Percentiles rank a stretch among this genome's conserved stretches.
These are phyloP conservation scores for Candida albicans DNA, from an alignment of 1,139 yeast species.

Conservation along the genomic window DNA sequence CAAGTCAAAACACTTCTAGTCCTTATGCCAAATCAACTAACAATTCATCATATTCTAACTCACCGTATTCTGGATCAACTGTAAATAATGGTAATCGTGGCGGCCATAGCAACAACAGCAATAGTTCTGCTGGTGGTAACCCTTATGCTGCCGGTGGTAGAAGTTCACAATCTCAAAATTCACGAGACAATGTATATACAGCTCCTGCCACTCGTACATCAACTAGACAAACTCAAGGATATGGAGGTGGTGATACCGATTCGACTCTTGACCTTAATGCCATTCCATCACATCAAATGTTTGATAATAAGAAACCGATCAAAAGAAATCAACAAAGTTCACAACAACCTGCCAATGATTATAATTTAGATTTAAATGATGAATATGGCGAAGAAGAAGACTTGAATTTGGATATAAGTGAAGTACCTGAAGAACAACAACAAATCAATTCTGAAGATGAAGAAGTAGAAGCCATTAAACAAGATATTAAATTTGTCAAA, in stretches of 20 bases:
- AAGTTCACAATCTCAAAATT: not conserved
- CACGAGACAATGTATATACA: not conserved
- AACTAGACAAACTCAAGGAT: slow-evolving; percentile 10
- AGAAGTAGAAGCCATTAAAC: slow-evolving; percentile 85
- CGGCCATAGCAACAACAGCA: slow-evolving; percentile 14
- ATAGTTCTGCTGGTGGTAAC: slow-evolving; percentile 6
- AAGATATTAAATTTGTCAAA: slow-evolving; percentile 80
- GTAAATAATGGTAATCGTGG: slow-evolving; percentile 26
- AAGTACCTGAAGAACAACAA: slow-evolving; percentile 48
- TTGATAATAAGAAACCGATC: slow-evolving; percentile 26
- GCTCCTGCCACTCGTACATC: slow-evolving; percentile 5
- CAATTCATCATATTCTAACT: too few relatives aligned
- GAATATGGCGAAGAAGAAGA: slow-evolving; percentile 34
- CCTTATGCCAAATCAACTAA: not conserved
- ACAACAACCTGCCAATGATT: slow-evolving; percentile 21
- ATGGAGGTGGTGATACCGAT: slow-evolving; percentile 26
- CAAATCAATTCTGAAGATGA: slow-evolving; percentile 65
- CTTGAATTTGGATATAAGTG: slow-evolving; percentile 46
- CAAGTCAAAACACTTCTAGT: slow-evolving; percentile 1
- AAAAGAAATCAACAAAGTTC: slow-evolving; percentile 21
- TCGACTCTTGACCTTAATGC: slow-evolving; percentile 41
- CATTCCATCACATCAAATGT: slow-evolving; percentile 39
- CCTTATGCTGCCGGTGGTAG: slow-evolving; percentile 14
- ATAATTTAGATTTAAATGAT: slow-evolving; percentile 33
- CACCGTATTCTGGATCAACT: not conserved